Conservation (phyloP, 805 yeast species). For the Zygotorulaspora chibaensis region DNA sequence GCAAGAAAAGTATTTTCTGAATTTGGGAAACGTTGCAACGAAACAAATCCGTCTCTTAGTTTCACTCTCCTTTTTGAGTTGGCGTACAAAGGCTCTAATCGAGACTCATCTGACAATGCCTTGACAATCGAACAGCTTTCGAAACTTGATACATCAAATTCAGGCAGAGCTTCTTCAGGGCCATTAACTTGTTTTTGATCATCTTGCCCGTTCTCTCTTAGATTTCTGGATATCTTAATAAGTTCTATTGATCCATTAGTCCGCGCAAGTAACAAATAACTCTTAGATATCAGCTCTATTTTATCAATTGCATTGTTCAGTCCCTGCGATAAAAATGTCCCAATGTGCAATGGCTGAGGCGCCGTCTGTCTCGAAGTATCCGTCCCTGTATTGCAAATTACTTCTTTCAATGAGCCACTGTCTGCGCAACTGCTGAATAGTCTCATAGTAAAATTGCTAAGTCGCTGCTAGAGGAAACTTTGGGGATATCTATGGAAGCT, state of each 20-base stretch:
- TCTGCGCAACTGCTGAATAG: constrained; percentile 62
- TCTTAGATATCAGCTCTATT: constrained; percentile 32
- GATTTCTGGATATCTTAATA: constrained; percentile 31
- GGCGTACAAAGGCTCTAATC: constrained; percentile 21
- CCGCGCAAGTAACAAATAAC: constrained; percentile 43
- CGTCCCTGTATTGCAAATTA: constrained; percentile 61
- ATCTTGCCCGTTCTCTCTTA: constrained; percentile 11
- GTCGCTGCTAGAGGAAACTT: too few relatives aligned
- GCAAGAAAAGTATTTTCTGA: constrained; percentile 29
- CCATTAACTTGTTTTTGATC: neutral
- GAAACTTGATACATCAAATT: constrained; percentile 19
- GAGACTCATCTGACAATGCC: constrained; percentile 22
- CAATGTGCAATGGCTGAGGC: constrained; percentile 55
- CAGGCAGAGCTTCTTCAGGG: constrained; percentile 8
- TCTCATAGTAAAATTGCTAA: constrained; percentile 44
- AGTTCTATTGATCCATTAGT: constrained; percentile 43
- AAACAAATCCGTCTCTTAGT: constrained; percentile 38
- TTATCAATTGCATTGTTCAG: constrained; percentile 39
- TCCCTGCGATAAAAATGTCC: constrained; percentile 41
- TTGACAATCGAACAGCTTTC: constrained; percentile 20
- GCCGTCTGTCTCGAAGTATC: constrained; percentile 74
- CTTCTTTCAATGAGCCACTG: constrained; percentile 60
- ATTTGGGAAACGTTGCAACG: constrained; percentile 30
- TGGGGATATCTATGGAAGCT: too few relatives aligned
- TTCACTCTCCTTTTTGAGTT: constrained; percentile 30